phyloP scores from a whole-genome alignment of 2,329 filamentous ascomycete genomes.

The Arachnopeziza araneosa region DNA sequence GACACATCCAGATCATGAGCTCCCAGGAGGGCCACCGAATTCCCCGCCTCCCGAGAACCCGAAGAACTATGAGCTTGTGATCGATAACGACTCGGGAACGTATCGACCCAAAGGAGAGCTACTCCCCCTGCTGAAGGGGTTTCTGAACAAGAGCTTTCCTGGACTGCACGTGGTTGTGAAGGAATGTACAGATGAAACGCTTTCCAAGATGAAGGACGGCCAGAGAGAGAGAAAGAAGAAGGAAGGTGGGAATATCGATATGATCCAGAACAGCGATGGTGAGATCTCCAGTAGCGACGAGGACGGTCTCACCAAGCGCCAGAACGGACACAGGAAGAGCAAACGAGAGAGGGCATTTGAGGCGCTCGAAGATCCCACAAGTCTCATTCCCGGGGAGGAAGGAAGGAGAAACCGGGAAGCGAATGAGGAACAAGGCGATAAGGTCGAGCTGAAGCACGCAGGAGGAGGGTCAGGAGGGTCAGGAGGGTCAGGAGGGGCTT shows the following conservation, averaged over 20 bases:
- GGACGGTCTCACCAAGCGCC: slow-evolving; percentile 28
- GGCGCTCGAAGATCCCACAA: slow-evolving; percentile 30
- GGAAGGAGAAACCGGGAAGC: slow-evolving; percentile 16
- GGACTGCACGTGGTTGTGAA: slow-evolving; percentile 69
- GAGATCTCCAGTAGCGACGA: slow-evolving; percentile 30
- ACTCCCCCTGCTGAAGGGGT: slow-evolving; percentile 65
- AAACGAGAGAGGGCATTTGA: slow-evolving; percentile 49
- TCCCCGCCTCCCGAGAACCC: slow-evolving; percentile 41
- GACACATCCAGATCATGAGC: slow-evolving; percentile 47
- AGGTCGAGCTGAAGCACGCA: not conserved
- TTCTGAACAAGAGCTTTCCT: slow-evolving; percentile 67
- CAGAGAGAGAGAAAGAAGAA: slow-evolving; percentile 71
- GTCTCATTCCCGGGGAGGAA: slow-evolving; percentile 19
- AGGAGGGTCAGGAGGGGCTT: not conserved
- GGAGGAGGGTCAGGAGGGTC: not conserved
- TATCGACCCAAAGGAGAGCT: slow-evolving; percentile 80
- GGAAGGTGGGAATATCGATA: slow-evolving; percentile 44
- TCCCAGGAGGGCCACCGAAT: slow-evolving; percentile 42
- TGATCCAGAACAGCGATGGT: slow-evolving; percentile 48
- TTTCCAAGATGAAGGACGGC: slow-evolving; percentile 68
- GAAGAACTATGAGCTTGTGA: slow-evolving; percentile 74
- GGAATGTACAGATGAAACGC: slow-evolving; percentile 72
- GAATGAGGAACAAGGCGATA: slow-evolving; percentile 18
- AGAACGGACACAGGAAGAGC: slow-evolving; percentile 34
- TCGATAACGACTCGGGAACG: slow-evolving; percentile 93